Evolutionary conservation across 768 basidiomycete genomes (phyloP).

Genomic region (Pleurotus salmoneostramineus): DNA sequence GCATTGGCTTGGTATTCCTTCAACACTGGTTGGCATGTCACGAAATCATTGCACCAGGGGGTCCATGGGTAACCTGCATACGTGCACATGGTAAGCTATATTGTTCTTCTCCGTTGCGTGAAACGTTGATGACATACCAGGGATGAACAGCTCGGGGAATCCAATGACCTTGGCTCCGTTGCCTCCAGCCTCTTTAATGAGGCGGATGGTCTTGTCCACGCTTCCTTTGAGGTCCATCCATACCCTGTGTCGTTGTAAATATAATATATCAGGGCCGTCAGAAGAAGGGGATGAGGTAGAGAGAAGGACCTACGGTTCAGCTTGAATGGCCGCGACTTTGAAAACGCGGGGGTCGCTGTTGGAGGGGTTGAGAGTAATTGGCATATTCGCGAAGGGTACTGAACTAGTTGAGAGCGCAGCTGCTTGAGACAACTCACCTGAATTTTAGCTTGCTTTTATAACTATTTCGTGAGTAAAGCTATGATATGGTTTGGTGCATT

Average conservation of each 20-base stretch:
- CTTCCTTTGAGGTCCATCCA: conserved; percentile 17
- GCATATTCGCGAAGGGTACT: neutral
- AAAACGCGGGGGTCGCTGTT: conserved; percentile 3
- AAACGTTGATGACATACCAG: conserved; percentile 10
- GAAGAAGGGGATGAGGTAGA: neutral
- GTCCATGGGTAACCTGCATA: conserved; percentile 25
- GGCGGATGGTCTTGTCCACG: conserved; percentile 22
- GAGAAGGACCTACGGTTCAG: neutral
- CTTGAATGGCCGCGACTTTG: conserved; percentile 1
- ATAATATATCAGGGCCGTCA: neutral
- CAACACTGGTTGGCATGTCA: conserved; percentile 18
- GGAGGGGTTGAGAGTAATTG: conserved; percentile 3
- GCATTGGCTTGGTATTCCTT: conserved; percentile 25
- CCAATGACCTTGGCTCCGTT: conserved; percentile 26
- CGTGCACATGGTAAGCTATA: neutral
- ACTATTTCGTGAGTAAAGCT: neutral
- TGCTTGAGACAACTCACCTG: too few relatives aligned
- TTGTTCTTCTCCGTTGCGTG: neutral
- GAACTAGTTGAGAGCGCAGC: too few relatives aligned
- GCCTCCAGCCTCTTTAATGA: conserved; percentile 21
- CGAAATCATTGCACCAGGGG: conserved; percentile 26
- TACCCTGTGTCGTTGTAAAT: neutral
- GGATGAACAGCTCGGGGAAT: conserved; percentile 26
- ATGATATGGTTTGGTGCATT: neutral
- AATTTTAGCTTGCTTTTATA: neutral